Percentiles rank a stretch among this genome's conserved stretches.
These are phyloP conservation scores for Strobilomyces dryophilus DNA, from an alignment of 768 basidiomycete genomes.

Conservation along the genomic window DNA sequence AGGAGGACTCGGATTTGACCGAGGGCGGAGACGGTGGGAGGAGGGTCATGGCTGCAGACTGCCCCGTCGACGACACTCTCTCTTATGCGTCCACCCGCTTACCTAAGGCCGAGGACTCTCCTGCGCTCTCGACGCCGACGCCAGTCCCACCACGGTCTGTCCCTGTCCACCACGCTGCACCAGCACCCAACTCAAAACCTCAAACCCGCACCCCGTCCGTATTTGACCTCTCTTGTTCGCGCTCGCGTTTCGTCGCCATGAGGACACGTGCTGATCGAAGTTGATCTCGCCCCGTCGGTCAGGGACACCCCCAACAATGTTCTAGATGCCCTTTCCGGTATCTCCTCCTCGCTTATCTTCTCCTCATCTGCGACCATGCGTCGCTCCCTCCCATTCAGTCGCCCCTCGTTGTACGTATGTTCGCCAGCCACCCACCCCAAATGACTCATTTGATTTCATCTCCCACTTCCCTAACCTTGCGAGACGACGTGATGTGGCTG, in stretches of 20 bases:
- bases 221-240: constrained; percentile 1
- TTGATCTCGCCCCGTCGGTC: not conserved
- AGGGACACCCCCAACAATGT: constrained; percentile 3
- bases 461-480: too few relatives aligned
- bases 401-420: too few relatives aligned
- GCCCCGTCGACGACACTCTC: too few relatives aligned
- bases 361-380: not conserved
- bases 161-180: constrained; percentile 9
- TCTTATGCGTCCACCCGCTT: too few relatives aligned
- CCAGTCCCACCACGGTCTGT: constrained; percentile 1
- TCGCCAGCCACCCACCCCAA: too few relatives aligned
- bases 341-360: too few relatives aligned
- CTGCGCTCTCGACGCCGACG: not conserved
- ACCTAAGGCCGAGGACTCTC: too few relatives aligned
- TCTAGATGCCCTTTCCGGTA: not conserved
- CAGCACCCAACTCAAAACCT: not conserved
- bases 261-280: constrained; percentile 12
- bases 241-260: constrained; percentile 3
- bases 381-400: not conserved
- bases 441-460: too few relatives aligned
- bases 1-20: constrained; percentile 29
- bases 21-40: constrained; percentile 8
- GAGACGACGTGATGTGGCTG: too few relatives aligned
- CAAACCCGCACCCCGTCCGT: not conserved
- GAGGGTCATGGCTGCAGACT: not conserved